Percentiles rank a stretch among this genome's conserved stretches.
Evolutionary conservation across 345 rosid species (phyloP).

Genomic region (Eucalyptus grandis): DNA sequence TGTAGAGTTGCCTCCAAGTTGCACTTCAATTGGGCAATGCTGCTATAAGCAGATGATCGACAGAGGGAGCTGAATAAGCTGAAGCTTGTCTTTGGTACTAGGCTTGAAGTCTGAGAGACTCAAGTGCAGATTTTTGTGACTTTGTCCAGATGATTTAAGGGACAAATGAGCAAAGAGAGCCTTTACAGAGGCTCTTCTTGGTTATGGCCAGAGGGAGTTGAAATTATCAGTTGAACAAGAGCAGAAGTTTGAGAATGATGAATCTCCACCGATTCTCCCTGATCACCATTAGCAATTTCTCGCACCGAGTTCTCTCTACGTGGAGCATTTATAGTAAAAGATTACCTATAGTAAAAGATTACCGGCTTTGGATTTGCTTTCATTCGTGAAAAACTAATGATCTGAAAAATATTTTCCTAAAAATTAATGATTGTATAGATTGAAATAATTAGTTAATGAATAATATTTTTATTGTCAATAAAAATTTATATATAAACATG

Average conservation of each 20-base stretch:
- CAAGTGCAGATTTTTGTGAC: not conserved
- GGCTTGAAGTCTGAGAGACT: too few species aligned
- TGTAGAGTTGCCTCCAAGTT: not conserved
- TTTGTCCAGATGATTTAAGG: not conserved
- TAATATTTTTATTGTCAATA: too few species aligned
- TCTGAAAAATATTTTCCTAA: too few species aligned
- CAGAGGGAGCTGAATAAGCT: not conserved
- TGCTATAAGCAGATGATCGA: not conserved
- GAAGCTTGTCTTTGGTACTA: not conserved
- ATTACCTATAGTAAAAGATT: too few species aligned
- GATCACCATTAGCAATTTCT: not conserved
- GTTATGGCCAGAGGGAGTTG: not conserved
- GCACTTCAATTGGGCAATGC: not conserved
- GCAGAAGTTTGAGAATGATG: not conserved
- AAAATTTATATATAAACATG: too few species aligned
- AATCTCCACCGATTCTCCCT: not conserved
- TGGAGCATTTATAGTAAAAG: too few species aligned
- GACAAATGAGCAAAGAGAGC: not conserved
- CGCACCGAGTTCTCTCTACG: not conserved
- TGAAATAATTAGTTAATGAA: too few species aligned
- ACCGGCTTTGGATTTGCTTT: rapidly evolving
- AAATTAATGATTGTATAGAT: rapidly evolving
- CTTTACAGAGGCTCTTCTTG: not conserved
- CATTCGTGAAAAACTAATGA: rapidly evolving
- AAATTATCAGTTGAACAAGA: not conserved